Evolutionary conservation across 192 early-diverging fungal genomes (phyloP).

Genomic region (Coemansia sp.): DNA sequence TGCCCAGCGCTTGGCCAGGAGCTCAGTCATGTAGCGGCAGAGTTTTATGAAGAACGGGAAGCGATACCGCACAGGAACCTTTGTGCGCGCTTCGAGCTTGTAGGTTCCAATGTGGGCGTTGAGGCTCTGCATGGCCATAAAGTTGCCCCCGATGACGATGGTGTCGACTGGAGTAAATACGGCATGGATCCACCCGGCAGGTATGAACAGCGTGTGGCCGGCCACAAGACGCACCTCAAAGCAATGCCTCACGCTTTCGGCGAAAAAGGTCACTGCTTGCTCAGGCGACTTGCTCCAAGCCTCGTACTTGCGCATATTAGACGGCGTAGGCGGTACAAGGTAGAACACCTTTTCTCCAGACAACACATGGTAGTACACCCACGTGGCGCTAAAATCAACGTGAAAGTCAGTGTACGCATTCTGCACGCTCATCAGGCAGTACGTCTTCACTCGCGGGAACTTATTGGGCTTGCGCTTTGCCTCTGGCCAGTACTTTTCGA

Average conservation of each 20-base stretch:
- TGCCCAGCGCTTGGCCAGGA: constrained; percentile 59
- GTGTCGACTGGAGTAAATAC: constrained; percentile 86
- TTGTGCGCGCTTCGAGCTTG: constrained; percentile 76
- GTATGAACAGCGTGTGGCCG: constrained; percentile 92
- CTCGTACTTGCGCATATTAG: constrained; percentile 86
- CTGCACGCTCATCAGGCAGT: constrained; percentile 92
- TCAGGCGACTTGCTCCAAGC: constrained; percentile 88
- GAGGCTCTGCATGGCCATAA: constrained; percentile 69
- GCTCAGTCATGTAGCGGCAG: constrained; percentile 77
- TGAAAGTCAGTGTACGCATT: constrained; percentile 92
- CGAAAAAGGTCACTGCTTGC: constrained; percentile 67
- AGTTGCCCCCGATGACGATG: constrained; percentile 93
- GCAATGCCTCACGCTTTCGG: constrained; percentile 78
- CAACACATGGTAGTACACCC: constrained; percentile 90
- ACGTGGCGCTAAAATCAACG: constrained; percentile 81
- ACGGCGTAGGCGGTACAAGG: constrained; percentile 79
- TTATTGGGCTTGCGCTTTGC: constrained; percentile 59
- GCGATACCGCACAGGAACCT: constrained; percentile 77
- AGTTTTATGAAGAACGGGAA: constrained; percentile 85
- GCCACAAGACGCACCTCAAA: constrained; percentile 71
- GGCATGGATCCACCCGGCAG: constrained; percentile 96
- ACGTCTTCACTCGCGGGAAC: constrained; percentile 85
- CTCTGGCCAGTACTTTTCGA: constrained; percentile 82
- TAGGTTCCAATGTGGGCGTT: constrained; percentile 73
- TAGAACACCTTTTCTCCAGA: constrained; percentile 87